phyloP scores from a whole-genome alignment of 2,329 filamentous ascomycete species.

The Pleurostoma richardsiae region DNA sequence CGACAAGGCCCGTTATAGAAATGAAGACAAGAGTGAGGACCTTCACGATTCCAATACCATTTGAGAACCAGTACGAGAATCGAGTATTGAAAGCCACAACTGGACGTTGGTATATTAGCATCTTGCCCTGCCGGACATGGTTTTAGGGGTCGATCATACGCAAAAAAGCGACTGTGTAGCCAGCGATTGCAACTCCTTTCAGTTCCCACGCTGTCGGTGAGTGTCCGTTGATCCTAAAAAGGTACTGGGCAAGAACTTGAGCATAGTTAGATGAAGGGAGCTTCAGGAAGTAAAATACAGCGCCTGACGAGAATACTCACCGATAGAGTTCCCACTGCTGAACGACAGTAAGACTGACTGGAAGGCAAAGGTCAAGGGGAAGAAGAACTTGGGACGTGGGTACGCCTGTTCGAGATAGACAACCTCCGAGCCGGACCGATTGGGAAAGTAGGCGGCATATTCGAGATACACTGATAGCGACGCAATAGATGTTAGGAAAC shows the following conservation, averaged over 20 bases:
- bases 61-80: slow-evolving; percentile 46
- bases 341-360: slow-evolving; percentile 61
- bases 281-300: too few species aligned
- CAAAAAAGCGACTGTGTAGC: slow-evolving; percentile 54
- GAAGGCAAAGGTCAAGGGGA: slow-evolving; percentile 60
- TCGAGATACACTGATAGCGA: slow-evolving; percentile 59
- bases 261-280: too few species aligned
- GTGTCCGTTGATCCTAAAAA: slow-evolving; percentile 51
- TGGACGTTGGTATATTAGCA: neutral
- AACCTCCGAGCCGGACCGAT: slow-evolving; percentile 59
- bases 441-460: slow-evolving; percentile 60
- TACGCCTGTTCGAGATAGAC: slow-evolving; percentile 66
- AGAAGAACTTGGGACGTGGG: slow-evolving; percentile 57
- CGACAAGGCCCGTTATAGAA: slow-evolving; percentile 51
- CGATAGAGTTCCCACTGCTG: slow-evolving; percentile 59
- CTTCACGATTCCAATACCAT: slow-evolving; percentile 52
- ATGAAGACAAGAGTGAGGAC: slow-evolving; percentile 54
- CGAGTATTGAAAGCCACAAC: slow-evolving; percentile 42
- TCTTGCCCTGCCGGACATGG: too few species aligned
- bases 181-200: slow-evolving; percentile 62
- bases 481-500: slow-evolving; percentile 51
- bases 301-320: slow-evolving; percentile 14
- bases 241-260: slow-evolving; percentile 54
- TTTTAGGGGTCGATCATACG: slow-evolving; percentile 17
- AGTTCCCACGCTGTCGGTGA: slow-evolving; percentile 55